Evolutionary conservation across 495 filamentous ascomycete species (phyloP).

Genomic region (Penicillium atrosanguineum): DNA sequence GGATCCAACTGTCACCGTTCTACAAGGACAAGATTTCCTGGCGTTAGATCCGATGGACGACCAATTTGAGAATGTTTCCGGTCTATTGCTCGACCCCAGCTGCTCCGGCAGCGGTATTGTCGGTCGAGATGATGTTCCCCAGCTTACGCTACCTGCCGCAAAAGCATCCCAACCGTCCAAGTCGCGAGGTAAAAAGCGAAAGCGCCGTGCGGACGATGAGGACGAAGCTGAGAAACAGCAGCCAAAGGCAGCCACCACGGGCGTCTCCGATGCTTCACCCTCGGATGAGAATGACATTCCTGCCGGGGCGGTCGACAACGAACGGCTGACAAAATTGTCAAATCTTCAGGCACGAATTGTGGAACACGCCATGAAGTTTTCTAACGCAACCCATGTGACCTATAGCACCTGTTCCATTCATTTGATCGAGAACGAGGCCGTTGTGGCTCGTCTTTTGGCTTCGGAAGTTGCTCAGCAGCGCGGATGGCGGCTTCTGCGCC

Average conservation of each 20-base stretch:
- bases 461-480: slow-evolving; percentile 61
- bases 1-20: slow-evolving; percentile 58
- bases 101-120: slow-evolving; percentile 95
- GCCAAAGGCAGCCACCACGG: slow-evolving; percentile 10
- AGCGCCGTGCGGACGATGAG: slow-evolving; percentile 26
- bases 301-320: slow-evolving; percentile 21
- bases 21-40: slow-evolving; percentile 76
- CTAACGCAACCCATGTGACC: slow-evolving; percentile 69
- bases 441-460: slow-evolving; percentile 66
- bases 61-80: slow-evolving; percentile 58
- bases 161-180: slow-evolving; percentile 16
- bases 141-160: slow-evolving; percentile 47
- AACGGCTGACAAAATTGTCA: slow-evolving; percentile 68
- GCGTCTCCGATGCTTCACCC: slow-evolving; percentile 14
- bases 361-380: slow-evolving; percentile 79
- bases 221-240: slow-evolving; percentile 17
- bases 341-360: slow-evolving; percentile 75
- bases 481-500: slow-evolving; percentile 72
- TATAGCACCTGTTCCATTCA: slow-evolving; percentile 94
- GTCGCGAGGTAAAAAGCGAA: slow-evolving; percentile 46
- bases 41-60: slow-evolving; percentile 59
- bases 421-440: slow-evolving; percentile 80
- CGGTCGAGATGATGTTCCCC: slow-evolving; percentile 72
- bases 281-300: slow-evolving; percentile 39
- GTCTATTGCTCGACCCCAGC: slow-evolving; percentile 83